phyloP scores from a whole-genome alignment of 352 stramenopile species.

The Globisporangium recalcitrans region DNA sequence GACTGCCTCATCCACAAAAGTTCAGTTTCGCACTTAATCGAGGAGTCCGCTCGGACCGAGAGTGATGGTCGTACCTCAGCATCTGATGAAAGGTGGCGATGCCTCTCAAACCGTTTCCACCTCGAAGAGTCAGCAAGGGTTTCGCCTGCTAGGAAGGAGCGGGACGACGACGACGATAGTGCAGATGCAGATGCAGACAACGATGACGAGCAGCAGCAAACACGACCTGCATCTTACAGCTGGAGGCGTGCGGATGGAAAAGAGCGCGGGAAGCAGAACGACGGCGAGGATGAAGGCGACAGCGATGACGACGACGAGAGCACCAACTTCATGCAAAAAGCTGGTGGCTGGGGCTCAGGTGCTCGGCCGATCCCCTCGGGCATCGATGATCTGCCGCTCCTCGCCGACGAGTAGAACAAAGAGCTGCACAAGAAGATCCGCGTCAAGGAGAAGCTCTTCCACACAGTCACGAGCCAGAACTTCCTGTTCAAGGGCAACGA shows the following conservation, averaged over 20 bases:
- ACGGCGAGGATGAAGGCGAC: constrained; percentile 22
- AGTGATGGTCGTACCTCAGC: background rate
- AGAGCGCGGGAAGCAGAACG: constrained; percentile 22
- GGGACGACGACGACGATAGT: constrained; percentile 15
- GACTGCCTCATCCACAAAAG: background rate
- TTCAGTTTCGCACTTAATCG: constrained; percentile 4
- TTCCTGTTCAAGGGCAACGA: constrained; percentile 92
- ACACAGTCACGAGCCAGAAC: constrained; percentile 76
- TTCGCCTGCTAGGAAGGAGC: constrained; percentile 12
- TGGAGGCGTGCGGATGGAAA: constrained; percentile 61
- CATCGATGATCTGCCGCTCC: constrained; percentile 86
- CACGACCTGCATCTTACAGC: constrained; percentile 32
- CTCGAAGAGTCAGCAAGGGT: background rate
- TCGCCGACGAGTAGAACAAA: constrained; percentile 87
- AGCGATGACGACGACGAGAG: constrained; percentile 24
- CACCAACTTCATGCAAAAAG: background rate
- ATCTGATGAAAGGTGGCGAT: too few species aligned
- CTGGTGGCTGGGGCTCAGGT: background rate
- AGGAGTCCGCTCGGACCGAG: background rate
- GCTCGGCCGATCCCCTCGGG: constrained; percentile 54
- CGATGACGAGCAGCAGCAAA: constrained; percentile 19
- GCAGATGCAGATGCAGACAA: constrained; percentile 13
- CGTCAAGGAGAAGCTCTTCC: constrained; percentile 64
- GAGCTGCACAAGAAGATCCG: constrained; percentile 76
- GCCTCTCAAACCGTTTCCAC: background rate